Evolutionary conservation across 2,329 filamentous ascomycete species (phyloP).

Genomic region (Rosellinia necatrix): DNA sequence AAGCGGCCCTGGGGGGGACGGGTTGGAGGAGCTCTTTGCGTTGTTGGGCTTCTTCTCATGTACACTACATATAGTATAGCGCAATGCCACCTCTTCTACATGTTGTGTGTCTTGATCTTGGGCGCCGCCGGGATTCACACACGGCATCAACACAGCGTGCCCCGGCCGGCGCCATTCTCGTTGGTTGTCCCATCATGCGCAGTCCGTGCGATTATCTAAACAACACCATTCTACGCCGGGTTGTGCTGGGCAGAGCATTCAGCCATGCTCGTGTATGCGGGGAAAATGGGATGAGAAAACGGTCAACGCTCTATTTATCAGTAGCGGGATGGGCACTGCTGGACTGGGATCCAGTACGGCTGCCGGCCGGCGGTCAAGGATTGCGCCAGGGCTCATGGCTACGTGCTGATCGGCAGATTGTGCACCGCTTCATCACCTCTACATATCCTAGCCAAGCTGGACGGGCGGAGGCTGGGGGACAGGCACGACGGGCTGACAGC

Average conservation of each 20-base stretch:
- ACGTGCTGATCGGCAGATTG: slow-evolving; percentile 3
- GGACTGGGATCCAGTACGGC: slow-evolving; percentile 2
- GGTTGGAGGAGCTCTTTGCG: no score
- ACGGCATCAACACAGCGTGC: slow-evolving; percentile 11
- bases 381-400: background rate
- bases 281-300: background rate
- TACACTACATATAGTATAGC: no score
- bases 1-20: background rate
- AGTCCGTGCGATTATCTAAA: slow-evolving; percentile 2
- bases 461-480: no score
- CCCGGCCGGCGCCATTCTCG: slow-evolving; percentile 11
- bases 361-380: slow-evolving; percentile 15
- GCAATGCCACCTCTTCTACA: background rate
- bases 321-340: background rate
- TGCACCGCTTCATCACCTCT: background rate
- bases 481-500: no score
- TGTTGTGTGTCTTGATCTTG: slow-evolving; percentile 10
- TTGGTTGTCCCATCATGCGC: background rate
- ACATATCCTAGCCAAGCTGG: background rate
- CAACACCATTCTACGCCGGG: background rate
- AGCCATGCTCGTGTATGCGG: background rate
- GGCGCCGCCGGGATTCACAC: slow-evolving; percentile 14
- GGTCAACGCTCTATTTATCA: background rate
- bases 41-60: background rate
- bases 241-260: background rate